Conservation (phyloP, 805 yeast genomes). For the Nakazawaea anatomiae region DNA sequence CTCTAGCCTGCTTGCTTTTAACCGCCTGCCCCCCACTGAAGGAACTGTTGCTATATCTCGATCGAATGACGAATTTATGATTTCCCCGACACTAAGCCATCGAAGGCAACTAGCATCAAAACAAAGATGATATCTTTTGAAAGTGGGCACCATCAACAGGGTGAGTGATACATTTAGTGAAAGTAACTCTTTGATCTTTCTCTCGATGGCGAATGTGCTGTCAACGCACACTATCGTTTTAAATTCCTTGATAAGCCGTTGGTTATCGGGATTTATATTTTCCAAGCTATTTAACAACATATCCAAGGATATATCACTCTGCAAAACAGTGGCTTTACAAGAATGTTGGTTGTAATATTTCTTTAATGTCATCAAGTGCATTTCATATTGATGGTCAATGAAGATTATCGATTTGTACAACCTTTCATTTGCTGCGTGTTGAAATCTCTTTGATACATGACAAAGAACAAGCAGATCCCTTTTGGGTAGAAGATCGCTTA, state of each 20-base stretch:
- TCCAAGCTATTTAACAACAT: conserved; percentile 1
- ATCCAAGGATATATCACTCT: conserved; percentile 1
- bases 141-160: conserved; percentile 6
- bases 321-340: neutral
- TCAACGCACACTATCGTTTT: conserved; percentile 1
- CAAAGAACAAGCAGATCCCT: conserved; percentile 1
- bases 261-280: conserved; percentile 3
- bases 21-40: neutral
- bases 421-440: neutral
- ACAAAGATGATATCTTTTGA: neutral
- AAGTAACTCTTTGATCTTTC: neutral
- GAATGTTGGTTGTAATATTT: conserved; percentile 1
- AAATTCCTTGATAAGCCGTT: conserved; percentile 4
- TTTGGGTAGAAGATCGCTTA: conserved; percentile 1
- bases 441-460: conserved; percentile 3
- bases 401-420: conserved; percentile 7
- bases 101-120: conserved; percentile 4
- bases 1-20: neutral
- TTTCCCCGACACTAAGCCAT: conserved; percentile 7
- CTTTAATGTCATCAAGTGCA: conserved; percentile 3
- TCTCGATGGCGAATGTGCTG: neutral
- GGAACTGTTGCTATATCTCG: neutral
- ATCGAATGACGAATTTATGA: conserved; percentile 3
- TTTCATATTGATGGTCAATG: conserved; percentile 6
- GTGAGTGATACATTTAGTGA: conserved; percentile 1